Evolutionary conservation across 2,329 filamentous ascomycete genomes (phyloP), one percentile per base, ranked within the genome.

Genomic region (Paracoccidioides lutzii): DNA sequence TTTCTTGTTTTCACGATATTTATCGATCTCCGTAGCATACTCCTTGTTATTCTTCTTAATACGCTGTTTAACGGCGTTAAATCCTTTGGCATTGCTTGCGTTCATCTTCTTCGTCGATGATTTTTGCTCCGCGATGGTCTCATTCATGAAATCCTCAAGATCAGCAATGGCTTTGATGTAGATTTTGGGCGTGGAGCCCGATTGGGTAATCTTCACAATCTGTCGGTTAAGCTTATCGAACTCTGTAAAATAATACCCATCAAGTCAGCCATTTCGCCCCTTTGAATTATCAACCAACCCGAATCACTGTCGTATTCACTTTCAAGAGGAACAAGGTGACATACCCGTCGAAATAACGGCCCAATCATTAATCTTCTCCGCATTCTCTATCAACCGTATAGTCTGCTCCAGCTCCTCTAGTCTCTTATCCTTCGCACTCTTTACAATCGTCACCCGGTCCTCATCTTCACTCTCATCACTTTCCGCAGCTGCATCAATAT

Each of bases 21-120:
- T 81, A 64, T 95, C 89, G 65, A 98, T 85, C 68, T 95, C 88
- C 59, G 81, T 78, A 67, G 88, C 82, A 75, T 91, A 91, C 61
- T 97, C 91, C 76, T 95, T 94, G 80, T 91, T 95, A 76, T 91
- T 91, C 82, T 96, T 97, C 82, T 91, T 90, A 78, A 98, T 89
- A 76, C 90, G 90, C 74, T 98, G 93, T 77, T 96, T 95, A 68
- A 97, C 88, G 60, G 90, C 89, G 72, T 97, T 98, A 67, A 98
- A 81, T 67, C 90, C 90, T 75, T 90, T 88, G 62, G 90, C 87
- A 69, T 91, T 94, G 68, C 85, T 93, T 59, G 90, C 90, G 76
- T 95, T 98, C 90, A 97, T 95, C 81, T 96, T 97, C 83, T 96
- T 96, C 60, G 85, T 83, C 2, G 88, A 87, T 63, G 94, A 87